These are phyloP conservation scores for Pyrenula massariospora DNA, from an alignment of 495 filamentous ascomycete genomes.

Conservation along the genomic window DNA sequence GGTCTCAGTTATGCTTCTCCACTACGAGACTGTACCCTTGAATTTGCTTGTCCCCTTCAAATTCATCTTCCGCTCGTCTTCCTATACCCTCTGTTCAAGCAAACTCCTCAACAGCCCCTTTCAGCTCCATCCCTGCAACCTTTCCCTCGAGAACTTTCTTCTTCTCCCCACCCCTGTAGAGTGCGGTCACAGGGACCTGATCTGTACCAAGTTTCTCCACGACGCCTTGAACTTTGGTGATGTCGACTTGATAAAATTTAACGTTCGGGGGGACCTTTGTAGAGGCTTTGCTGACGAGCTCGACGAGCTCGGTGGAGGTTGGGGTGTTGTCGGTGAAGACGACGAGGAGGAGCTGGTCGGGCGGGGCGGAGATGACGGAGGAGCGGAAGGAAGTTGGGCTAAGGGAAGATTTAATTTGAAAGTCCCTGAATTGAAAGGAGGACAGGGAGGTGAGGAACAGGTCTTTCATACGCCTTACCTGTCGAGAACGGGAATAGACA, in stretches of 20 bases:
- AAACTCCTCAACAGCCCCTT: not conserved
- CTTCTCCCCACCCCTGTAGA: not conserved
- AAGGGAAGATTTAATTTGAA: constrained; percentile 17
- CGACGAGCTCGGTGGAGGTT: not conserved
- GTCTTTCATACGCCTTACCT: constrained; percentile 40
- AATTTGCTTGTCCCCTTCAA: too few species aligned
- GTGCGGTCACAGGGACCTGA: not conserved
- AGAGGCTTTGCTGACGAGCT: not conserved
- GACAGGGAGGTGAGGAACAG: constrained; percentile 44
- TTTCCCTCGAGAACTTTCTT: not conserved
- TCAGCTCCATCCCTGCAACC: not conserved
- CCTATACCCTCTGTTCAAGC: not conserved
- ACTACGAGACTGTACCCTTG: too few species aligned
- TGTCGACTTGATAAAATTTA: not conserved
- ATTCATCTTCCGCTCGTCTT: too few species aligned
- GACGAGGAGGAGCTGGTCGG: not conserved
- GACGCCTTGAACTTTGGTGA: not conserved
- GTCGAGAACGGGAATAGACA: not conserved
- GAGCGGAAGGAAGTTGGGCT: not conserved
- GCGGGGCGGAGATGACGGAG: not conserved
- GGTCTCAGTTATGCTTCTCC: too few species aligned
- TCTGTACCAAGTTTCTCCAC: not conserved
- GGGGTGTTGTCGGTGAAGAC: not conserved
- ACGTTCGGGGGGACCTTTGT: not conserved
- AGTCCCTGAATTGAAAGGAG: constrained; percentile 42